Evolutionary conservation across 805 yeast species (phyloP), one percentile per base, ranked within the genome.

Genomic region (Brettanomyces bruxellensis): DNA sequence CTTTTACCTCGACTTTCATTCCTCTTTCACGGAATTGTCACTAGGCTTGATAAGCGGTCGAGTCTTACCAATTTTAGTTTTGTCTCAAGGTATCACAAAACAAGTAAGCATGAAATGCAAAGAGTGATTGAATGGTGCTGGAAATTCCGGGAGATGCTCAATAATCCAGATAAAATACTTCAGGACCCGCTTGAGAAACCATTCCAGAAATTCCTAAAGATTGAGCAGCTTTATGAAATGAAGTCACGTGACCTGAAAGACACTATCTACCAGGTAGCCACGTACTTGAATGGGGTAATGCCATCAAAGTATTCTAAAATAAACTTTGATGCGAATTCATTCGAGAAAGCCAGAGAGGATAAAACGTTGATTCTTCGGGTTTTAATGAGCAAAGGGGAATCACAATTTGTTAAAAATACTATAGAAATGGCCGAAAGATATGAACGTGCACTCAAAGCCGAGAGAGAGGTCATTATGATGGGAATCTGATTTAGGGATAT

Each of bases 291-390:
- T 49, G 51, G 51, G 25, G 47, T 54, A 24, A 43, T 55, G 48
- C 44, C 56, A 2, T 45, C 48, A n/a, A 49, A 54, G 42, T 51
- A 52, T 34, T 45, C 47, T n/a, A 50, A 44, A 12, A 28, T 24
- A 35, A 47, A 47, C 13, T 53, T 45, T 8, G 73, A 81, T 51
- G 72, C 70, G 6, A 65, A 65, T 40, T 71, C 76, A 8, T 72
- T 72, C 47, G 61, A 67, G 13, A 73, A 75, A 22, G 67, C 74
- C 11, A 63, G 66, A 12, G 53, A 45, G 34, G 65, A 67, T 38
- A 64, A 69, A 54, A 87, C 87, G 54, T 72, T 88, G 11, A 70
- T 90, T 5, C 64, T 91, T 49, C 72, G 97, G 43, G 70, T 88
- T 13, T 60, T 91, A 45, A 64, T 89, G 25, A 70, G 89, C 13